Percentiles rank a stretch among this genome's conserved stretches.
These are phyloP conservation scores for Dictyophora rubrovolvata DNA, from an alignment of 768 basidiomycete species.

Conservation along the genomic window DNA sequence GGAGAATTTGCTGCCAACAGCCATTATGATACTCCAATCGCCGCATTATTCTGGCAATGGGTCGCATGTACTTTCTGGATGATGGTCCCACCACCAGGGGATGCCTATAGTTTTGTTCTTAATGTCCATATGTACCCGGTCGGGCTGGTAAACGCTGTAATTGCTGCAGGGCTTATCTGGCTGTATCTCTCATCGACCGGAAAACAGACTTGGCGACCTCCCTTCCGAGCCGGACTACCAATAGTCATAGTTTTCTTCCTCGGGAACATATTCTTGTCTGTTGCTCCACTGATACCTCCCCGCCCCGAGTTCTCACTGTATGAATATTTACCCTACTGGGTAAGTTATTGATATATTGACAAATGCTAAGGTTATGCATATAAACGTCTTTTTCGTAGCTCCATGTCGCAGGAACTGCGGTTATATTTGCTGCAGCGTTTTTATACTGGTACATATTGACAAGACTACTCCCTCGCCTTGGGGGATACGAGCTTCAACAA, in stretches of 20 bases:
- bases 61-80: constrained; percentile 45
- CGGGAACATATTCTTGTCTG: constrained; percentile 55
- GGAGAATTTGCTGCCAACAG: constrained; percentile 60
- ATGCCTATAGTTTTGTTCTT: constrained; percentile 64
- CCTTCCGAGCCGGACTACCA: constrained; percentile 44
- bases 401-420: constrained; percentile 38
- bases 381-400: constrained; percentile 23
- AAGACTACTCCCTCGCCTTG: constrained; percentile 36
- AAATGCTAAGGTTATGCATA: neutral
- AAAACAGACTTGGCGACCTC: constrained; percentile 49
- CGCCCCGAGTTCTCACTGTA: constrained; percentile 37
- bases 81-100: constrained; percentile 53
- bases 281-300: constrained; percentile 57
- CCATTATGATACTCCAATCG: constrained; percentile 57
- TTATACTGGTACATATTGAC: constrained; percentile 49
- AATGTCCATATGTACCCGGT: constrained; percentile 37
- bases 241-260: constrained; percentile 46
- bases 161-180: constrained; percentile 54
- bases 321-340: constrained; percentile 57
- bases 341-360: constrained; percentile 24
- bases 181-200: constrained; percentile 34
- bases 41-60: constrained; percentile 56
- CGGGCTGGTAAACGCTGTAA: constrained; percentile 46
- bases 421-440: constrained; percentile 38
- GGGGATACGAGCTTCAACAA: constrained; percentile 40